A percentile compares a stretch with the other conserved stretches of the same genome.
Conservation (phyloP, 805 yeast genomes). For the Hanseniaspora nectarophila region DNA sequence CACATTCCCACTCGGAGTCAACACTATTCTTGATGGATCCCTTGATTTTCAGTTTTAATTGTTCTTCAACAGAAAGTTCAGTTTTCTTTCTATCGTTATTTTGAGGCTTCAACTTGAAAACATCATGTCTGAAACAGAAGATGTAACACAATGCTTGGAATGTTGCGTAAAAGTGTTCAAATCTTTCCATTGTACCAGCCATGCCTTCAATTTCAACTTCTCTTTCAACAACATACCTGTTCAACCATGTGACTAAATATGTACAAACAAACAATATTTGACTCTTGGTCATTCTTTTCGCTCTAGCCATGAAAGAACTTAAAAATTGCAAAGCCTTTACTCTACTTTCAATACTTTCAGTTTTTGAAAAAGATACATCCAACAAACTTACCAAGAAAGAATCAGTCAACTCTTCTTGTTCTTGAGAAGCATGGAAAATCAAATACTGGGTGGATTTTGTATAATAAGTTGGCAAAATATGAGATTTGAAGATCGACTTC, state of each 20-base stretch:
- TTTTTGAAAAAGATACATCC: conserved; percentile 65
- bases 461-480: conserved; percentile 80
- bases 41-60: background rate
- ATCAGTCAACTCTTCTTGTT: conserved; percentile 70
- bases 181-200: conserved; percentile 72
- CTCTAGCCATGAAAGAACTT: conserved; percentile 82
- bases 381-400: conserved; percentile 70
- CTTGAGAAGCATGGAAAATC: conserved; percentile 69
- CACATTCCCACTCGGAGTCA: conserved; percentile 52
- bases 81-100: background rate
- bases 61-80: conserved; percentile 21
- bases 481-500: conserved; percentile 64
- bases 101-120: conserved; percentile 30
- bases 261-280: conserved; percentile 77
- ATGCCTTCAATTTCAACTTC: conserved; percentile 61
- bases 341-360: conserved; percentile 59
- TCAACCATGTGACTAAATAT: conserved; percentile 72
- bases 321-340: conserved; percentile 86
- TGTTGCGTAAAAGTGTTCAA: conserved; percentile 78
- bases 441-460: conserved; percentile 81
- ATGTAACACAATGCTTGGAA: conserved; percentile 84
- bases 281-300: conserved; percentile 52
- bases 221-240: conserved; percentile 68
- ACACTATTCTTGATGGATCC: conserved; percentile 16
- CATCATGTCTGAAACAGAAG: conserved; percentile 72